Base-by-base conservation (phyloP, 2,329 filamentous ascomycete species). In the Myotisia sp. region DNA sequence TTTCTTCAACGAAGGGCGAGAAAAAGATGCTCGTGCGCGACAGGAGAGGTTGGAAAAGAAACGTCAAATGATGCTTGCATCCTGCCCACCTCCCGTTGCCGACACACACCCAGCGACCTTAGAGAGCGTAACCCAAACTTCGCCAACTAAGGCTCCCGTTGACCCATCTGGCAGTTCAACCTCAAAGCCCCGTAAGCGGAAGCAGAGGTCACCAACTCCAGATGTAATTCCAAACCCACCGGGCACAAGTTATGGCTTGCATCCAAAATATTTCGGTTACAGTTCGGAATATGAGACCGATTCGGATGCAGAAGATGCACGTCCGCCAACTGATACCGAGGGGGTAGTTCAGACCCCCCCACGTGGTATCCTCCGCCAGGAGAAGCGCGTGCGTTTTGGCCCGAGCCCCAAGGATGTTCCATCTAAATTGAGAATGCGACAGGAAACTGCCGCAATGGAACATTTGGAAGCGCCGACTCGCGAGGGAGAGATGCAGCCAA, bases 161-260 rank as follows among this genome's bases (percentile, higher is more conserved):
- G n/a, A n/a, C n/a, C n/a, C n/a, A n/a, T n/a, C n/a, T n/a, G n/a
- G n/a, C n/a, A n/a, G n/a, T n/a, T n/a, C n/a, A n/a, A n/a, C 20
- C n/a, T 38, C 29, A 13, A 34, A 19, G 21, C 31, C 36, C 23
- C 18, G 10, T 21, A 53, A 49, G 37, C 61, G 61, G 45, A 56
- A 58, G 37, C 59, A 58, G 41, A 52, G 57, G 13, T 31, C 24
- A 4, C 59, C 57, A 12, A 53, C 60, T n/a, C n/a, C n/a, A n/a
- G n/a, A n/a, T 26, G 39, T 50, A 9, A 62, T 63, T 31, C 59
- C 59, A 3, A 60, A 62, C 36, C 59, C 59, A 6, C 38, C 45
- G 9, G 56, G 54, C 7, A 47, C 42, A 19, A 59, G 59, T 32
- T 63, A 60, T 45, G 59, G 60, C 7, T 42, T 63, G 45, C 46